These are phyloP conservation scores for Mollisiaceae sp. DNA, from an alignment of 2,329 filamentous ascomycete species.

Conservation along the genomic window DNA sequence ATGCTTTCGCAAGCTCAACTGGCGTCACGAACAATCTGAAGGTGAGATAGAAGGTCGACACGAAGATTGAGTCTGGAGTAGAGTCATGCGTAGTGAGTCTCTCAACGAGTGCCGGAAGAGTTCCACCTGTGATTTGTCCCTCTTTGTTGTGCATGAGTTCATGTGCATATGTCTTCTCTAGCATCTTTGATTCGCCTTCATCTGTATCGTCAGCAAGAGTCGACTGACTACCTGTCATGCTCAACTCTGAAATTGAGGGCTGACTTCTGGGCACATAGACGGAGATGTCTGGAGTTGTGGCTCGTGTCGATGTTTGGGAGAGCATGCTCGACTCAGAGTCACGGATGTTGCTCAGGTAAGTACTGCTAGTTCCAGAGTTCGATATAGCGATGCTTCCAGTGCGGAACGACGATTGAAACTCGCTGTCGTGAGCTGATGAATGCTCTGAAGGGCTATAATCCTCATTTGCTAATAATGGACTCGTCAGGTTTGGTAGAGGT, in stretches of 20 bases:
- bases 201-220: constrained; percentile 75
- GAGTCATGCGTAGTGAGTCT: constrained; percentile 91
- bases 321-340: constrained; percentile 81
- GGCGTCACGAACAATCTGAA: constrained; percentile 93
- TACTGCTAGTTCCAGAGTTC: constrained; percentile 78
- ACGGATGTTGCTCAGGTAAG: constrained; percentile 72
- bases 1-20: constrained; percentile 73
- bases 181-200: constrained; percentile 80
- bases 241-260: constrained; percentile 71
- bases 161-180: constrained; percentile 91
- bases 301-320: constrained; percentile 84
- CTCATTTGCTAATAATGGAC: constrained; percentile 53
- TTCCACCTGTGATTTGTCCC: constrained; percentile 91
- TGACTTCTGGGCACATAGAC: constrained; percentile 48
- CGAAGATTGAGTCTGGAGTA: constrained; percentile 88
- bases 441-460: constrained; percentile 55
- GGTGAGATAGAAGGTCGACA: constrained; percentile 94
- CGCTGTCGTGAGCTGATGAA: constrained; percentile 52
- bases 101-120: constrained; percentile 89
- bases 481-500: constrained; percentile 62
- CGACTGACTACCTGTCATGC: constrained; percentile 65
- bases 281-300: constrained; percentile 78
- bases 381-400: constrained; percentile 76
- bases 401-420: constrained; percentile 58
- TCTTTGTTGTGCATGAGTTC: constrained; percentile 95